A percentile compares a stretch with the other conserved stretches of the same genome.
Conservation (phyloP, 2,329 filamentous ascomycete genomes). For the Verticillium isaacii region DNA sequence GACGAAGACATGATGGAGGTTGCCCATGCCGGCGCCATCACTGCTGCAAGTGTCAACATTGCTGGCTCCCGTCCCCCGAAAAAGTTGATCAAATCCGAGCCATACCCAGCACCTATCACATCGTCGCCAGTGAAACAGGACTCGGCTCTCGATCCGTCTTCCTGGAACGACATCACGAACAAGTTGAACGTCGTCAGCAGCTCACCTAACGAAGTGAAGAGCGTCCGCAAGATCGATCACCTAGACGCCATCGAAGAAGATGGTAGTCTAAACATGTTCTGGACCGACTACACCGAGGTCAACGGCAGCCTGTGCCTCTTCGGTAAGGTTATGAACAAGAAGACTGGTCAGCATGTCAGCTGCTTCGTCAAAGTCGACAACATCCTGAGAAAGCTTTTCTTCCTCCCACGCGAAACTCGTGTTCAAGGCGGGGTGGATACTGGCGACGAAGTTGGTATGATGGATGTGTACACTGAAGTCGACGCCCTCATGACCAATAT, state of each 20-base stretch:
- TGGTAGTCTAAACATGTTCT: slow-evolving; percentile 90
- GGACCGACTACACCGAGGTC: slow-evolving; percentile 92
- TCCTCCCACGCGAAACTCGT: slow-evolving; percentile 71
- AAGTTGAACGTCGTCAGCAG: slow-evolving; percentile 82
- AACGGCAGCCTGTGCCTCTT: slow-evolving; percentile 91
- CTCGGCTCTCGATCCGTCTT: slow-evolving; percentile 66
- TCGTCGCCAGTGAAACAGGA: slow-evolving; percentile 64
- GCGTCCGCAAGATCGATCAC: slow-evolving; percentile 75
- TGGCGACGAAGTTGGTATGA: slow-evolving; percentile 75
- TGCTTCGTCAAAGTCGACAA: slow-evolving; percentile 97
- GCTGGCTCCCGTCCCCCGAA: slow-evolving; percentile 73
- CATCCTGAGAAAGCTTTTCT: slow-evolving; percentile 86
- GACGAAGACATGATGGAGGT: slow-evolving; percentile 86
- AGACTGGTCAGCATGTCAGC: slow-evolving; percentile 72
- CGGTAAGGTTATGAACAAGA: slow-evolving; percentile 91
- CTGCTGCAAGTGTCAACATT: slow-evolving; percentile 74
- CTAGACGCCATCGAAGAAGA: slow-evolving; percentile 90
- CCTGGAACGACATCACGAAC: slow-evolving; percentile 84
- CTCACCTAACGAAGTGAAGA: slow-evolving; percentile 56
- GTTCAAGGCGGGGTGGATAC: slow-evolving; percentile 59
- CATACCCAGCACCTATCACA: slow-evolving; percentile 65
- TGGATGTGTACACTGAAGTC: slow-evolving; percentile 85
- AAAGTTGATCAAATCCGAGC: slow-evolving; percentile 64
- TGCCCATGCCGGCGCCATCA: slow-evolving; percentile 67
- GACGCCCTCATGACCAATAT: slow-evolving; percentile 83